Conservation (phyloP, 176 grass and related monocot species). For the Otatea glauca region DNA sequence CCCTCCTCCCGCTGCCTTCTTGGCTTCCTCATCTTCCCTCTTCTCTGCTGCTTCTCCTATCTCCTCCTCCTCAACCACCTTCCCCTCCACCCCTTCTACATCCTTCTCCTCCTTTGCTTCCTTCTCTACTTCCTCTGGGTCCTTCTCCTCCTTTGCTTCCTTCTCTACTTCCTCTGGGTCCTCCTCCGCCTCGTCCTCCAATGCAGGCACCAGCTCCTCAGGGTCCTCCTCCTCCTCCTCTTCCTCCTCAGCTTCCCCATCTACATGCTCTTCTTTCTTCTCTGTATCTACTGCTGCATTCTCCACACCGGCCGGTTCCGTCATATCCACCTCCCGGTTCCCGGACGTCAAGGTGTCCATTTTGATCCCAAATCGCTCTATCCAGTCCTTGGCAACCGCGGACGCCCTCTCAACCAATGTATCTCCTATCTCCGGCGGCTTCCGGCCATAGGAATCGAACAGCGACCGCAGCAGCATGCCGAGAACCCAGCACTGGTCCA, state of each 20-base stretch:
- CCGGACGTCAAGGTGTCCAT: constrained; percentile 15
- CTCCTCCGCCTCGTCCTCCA: neutral
- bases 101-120: constrained; percentile 44
- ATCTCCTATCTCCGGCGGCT: constrained; percentile 58
- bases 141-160: constrained; percentile 16
- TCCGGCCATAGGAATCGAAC: constrained; percentile 51
- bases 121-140: constrained; percentile 33
- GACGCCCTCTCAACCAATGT: constrained; percentile 69
- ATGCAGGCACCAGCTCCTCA: no score
- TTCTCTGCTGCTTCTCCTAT: constrained; percentile 35
- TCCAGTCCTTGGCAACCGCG: constrained; percentile 63
- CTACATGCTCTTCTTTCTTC: constrained; percentile 44
- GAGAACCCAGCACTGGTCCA: constrained; percentile 62
- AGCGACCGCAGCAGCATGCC: constrained; percentile 61
- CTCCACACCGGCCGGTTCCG: constrained; percentile 1
- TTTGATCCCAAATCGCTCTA: constrained; percentile 49
- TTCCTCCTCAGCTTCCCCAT: neutral
- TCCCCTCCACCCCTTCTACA: constrained; percentile 15
- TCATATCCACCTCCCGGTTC: constrained; percentile 39
- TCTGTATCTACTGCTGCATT: neutral
- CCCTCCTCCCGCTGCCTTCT: constrained; percentile 23
- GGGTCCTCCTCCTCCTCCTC: constrained; percentile 22
- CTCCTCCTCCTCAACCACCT: constrained; percentile 30
- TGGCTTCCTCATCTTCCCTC: constrained; percentile 32
- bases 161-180: constrained; percentile 29